phyloP scores from a whole-genome alignment of 2,329 filamentous ascomycete species.

The Aspergillus felis region DNA sequence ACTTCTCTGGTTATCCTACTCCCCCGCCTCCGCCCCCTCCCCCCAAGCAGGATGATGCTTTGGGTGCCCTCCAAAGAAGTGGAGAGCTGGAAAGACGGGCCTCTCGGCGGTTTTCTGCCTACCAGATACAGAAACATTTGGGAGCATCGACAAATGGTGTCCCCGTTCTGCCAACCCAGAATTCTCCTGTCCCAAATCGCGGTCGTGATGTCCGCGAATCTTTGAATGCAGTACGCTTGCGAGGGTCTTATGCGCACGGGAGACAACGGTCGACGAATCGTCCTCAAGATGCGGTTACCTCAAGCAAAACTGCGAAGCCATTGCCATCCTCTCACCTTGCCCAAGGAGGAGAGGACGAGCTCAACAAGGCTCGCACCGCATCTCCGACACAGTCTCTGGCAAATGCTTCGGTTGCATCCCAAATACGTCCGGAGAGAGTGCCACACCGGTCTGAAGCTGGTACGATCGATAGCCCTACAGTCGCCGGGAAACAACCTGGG shows the following conservation, averaged over 20 bases:
- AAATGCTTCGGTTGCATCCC: slow-evolving; percentile 38
- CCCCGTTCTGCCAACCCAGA: slow-evolving; percentile 67
- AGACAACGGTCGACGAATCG: slow-evolving; percentile 51
- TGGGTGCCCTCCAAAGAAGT: slow-evolving; percentile 85
- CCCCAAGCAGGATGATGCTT: slow-evolving; percentile 80
- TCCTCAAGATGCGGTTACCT: slow-evolving; percentile 58
- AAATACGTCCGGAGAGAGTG: slow-evolving; percentile 66
- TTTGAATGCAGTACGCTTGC: slow-evolving; percentile 64
- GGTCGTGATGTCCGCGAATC: slow-evolving; percentile 75
- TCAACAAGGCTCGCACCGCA: slow-evolving; percentile 33
- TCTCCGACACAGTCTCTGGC: slow-evolving; percentile 13
- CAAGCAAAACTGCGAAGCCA: slow-evolving; percentile 44
- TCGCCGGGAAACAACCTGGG: slow-evolving; percentile 58
- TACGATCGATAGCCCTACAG: slow-evolving; percentile 33
- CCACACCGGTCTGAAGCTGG: slow-evolving; percentile 36
- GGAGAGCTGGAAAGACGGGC: slow-evolving; percentile 89
- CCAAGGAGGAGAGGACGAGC: slow-evolving; percentile 46
- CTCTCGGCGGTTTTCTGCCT: slow-evolving; percentile 89
- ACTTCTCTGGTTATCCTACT: slow-evolving; percentile 52
- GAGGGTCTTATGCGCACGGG: slow-evolving; percentile 53
- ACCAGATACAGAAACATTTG: slow-evolving; percentile 93
- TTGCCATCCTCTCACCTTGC: slow-evolving; percentile 51
- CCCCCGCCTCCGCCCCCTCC: slow-evolving; percentile 75
- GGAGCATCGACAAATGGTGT: slow-evolving; percentile 77
- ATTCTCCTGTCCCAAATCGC: slow-evolving; percentile 64